These are phyloP conservation scores for Berberis vulgaris DNA, from an alignment of 164 flowering plant genomes.

Conservation along the genomic window DNA sequence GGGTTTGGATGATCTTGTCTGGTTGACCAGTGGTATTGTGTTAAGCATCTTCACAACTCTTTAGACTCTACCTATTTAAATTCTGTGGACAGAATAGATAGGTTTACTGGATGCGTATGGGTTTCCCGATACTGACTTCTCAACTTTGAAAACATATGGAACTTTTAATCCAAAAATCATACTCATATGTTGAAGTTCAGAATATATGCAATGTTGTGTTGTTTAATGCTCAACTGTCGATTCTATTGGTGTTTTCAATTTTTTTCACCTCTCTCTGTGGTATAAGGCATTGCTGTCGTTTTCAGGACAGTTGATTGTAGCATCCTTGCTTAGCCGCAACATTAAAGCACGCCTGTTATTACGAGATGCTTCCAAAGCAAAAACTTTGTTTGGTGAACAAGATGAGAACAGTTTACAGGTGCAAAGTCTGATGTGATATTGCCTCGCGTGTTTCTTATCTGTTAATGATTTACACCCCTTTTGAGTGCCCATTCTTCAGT, in stretches of 20 bases:
- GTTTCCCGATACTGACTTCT: not conserved
- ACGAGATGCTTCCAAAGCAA: constrained; percentile 73
- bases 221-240: not conserved
- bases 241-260: not conserved
- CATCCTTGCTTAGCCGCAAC: constrained; percentile 69
- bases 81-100: too few relatives aligned
- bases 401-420: constrained; percentile 67
- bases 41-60: too few relatives aligned
- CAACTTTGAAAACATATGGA: not conserved
- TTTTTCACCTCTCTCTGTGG: not conserved
- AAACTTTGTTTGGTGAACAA: constrained; percentile 63
- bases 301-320: constrained; percentile 88
- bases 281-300: not conserved
- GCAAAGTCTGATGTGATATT: not conserved
- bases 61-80: too few relatives aligned
- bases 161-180: too few relatives aligned
- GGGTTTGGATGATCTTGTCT: too few relatives aligned
- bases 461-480: too few relatives aligned
- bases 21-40: too few relatives aligned
- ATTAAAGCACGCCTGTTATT: constrained; percentile 58
- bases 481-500: not conserved
- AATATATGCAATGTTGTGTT: not conserved
- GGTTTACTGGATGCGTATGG: not conserved
- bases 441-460: not conserved
- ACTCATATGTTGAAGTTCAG: not conserved